These are phyloP conservation scores for Chlorencoelia australis DNA, from an alignment of 2,329 filamentous ascomycete species.

Conservation along the genomic window DNA sequence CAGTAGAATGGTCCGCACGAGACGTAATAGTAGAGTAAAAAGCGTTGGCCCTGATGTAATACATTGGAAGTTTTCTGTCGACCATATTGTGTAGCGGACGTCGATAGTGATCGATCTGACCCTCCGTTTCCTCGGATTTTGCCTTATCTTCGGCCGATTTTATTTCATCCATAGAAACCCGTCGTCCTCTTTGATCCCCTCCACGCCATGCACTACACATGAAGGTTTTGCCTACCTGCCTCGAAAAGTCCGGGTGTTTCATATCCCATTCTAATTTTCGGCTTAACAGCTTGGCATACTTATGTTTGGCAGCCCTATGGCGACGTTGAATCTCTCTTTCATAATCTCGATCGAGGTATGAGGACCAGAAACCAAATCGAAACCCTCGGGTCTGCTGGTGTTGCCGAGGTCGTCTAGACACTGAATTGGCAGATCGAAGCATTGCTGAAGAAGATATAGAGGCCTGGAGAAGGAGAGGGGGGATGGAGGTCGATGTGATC, in stretches of 20 bases:
- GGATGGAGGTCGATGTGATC: conserved; percentile 11
- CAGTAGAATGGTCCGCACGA: not conserved
- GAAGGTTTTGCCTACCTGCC: conserved; percentile 29
- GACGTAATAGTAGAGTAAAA: not conserved
- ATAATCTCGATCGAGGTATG: conserved; percentile 32
- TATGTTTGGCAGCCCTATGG: conserved; percentile 34
- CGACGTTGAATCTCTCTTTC: conserved; percentile 36
- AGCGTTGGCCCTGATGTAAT: not conserved
- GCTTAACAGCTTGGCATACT: conserved; percentile 36
- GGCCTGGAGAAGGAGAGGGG: conserved; percentile 5
- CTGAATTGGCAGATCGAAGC: conserved; percentile 7
- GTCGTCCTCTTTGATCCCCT: conserved; percentile 25
- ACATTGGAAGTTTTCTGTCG: not conserved
- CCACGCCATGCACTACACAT: conserved; percentile 33
- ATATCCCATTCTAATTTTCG: conserved; percentile 38
- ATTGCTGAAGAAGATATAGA: conserved; percentile 9
- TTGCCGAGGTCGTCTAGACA: conserved; percentile 10
- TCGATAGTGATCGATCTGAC: not conserved
- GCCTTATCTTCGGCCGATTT: conserved; percentile 2
- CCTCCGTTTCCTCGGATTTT: conserved; percentile 21
- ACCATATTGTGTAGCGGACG: conserved; percentile 2
- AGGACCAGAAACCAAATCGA: conserved; percentile 39
- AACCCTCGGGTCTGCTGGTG: conserved; percentile 36
- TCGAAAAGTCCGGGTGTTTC: conserved; percentile 28
- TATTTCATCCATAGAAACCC: conserved; percentile 28